Evolutionary conservation across 352 stramenopile species (phyloP).

Genomic region (Blastocystis sp.): DNA sequence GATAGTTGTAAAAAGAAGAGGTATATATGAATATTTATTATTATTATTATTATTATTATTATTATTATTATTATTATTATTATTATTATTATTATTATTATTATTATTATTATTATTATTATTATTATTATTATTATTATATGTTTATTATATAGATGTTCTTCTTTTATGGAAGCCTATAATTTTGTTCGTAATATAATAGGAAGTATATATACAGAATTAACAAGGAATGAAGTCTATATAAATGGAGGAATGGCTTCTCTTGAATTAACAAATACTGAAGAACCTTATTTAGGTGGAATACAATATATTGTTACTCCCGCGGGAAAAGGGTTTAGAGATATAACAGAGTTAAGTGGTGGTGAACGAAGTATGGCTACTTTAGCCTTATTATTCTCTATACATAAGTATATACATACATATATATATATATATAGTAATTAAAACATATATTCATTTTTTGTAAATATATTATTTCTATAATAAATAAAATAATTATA

Average conservation of each 20-base stretch:
- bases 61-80: no score
- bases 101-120: no score
- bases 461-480: not conserved
- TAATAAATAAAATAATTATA: not conserved
- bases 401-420: slow-evolving; percentile 91
- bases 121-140: no score
- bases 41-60: no score
- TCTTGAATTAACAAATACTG: slow-evolving; percentile 79
- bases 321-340: slow-evolving; percentile 89
- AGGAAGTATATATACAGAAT: slow-evolving; percentile 72
- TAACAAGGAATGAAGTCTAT: slow-evolving; percentile 54
- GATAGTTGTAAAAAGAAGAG: no score
- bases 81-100: no score
- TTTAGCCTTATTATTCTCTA: slow-evolving; percentile 91
- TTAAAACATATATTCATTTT: not conserved
- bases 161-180: slow-evolving; percentile 83
- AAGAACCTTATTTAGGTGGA: slow-evolving; percentile 79
- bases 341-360: slow-evolving; percentile 90
- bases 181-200: slow-evolving; percentile 70
- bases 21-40: no score
- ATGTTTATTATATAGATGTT: no score
- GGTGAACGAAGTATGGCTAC: slow-evolving; percentile 95
- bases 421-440: no score
- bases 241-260: slow-evolving; percentile 18
- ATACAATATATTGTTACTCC: slow-evolving; percentile 99